Base-by-base conservation (phyloP, 257 asterid species). In the Nyctanthes arbortristis region DNA sequence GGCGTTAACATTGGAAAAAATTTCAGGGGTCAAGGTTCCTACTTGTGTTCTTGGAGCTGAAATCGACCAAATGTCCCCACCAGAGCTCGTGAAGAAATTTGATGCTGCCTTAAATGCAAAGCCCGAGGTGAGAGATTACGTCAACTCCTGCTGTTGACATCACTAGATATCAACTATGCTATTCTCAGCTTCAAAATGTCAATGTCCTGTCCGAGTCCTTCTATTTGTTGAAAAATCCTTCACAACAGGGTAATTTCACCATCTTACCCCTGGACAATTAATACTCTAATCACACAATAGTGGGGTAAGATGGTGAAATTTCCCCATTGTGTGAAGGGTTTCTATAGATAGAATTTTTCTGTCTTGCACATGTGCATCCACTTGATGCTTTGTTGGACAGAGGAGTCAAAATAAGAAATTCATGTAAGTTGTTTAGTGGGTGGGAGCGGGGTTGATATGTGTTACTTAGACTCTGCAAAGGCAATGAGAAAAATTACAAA, bases 1-100 rank as follows among this genome's bases (percentile, higher is more conserved):
- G 59, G 24, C 59, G 24, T 52, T 52, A 52, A 52, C 31, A 52
- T 22, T 7, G 1, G 3, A 29, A 37, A 13, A 45, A 13, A 59
- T 68, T 11, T 67, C 86, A 89, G 94, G 78, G 20, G 88, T 85
- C 5, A 81, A 89, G 80, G 82, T 80, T 37, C 96, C 96, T 6
- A 62, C 80, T 27, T 69, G 85, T 1, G 31, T 87, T 22, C 81
- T 89, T 63, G 96, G 90, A 76, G 96, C 90, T 12, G 96, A 87
- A 78, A 65, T 30, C 4, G 95, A 88, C 73, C 34, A 63, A 0
- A 4, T 1, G 2, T 73, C 81, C 29, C 87, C 90, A 14, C 84
- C 89, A 3, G 85, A 80, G 81, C 77, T 84, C 22, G 33, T 88
- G 65, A 84, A 76, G 49, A 76, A 80, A 43, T 85, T 80, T 8